Base-by-base conservation (phyloP, 352 stramenopile species). In the Peronospora destructor region DNA sequence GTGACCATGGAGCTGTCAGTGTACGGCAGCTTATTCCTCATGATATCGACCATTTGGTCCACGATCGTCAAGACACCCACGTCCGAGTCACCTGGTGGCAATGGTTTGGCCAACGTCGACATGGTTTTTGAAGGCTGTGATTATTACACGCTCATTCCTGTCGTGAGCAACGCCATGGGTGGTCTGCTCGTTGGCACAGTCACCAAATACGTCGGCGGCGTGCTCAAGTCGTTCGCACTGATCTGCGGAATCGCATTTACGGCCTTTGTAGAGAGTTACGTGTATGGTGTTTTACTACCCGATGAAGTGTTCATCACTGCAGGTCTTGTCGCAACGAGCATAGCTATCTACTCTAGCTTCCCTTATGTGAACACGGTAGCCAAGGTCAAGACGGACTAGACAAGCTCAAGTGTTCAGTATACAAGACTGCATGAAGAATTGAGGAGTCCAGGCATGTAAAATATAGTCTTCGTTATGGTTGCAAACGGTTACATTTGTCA, bases 221-320 rank as follows among this genome's bases (percentile, higher is more conserved):
- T 96, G 39, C 64, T 91, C 53, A 96, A 96, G 60, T 90, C 81
- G 4, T 96, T 95, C 42, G 78, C 84, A 10, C 61, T 96, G 30
- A 87, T 96, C 40, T 80, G 77, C 28, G 86, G 86, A 30, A 96
- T 95, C 45, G 68, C 87, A 21, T 85, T 94, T 56, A 95, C 86
- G 29, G 85, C 84, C 17, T 66, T 89, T 38, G 67, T 86, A 29
- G 82, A 95, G 57, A 82, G 73, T 44, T 71, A 63, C 46, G 57
- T 91, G 23, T 90, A 94, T 52, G 70, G 68, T 38, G 53, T 62
- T 10, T 68, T 81, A 25, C 68, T 91, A 16, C 68, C 80, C 0
- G 45, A 56, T 3, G 66, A 89, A 23, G 75, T 90, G 14, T 88
- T 72, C 51, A 56, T 91, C n/a, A 73, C 80, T 6, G 77, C 80